phyloP scores from a whole-genome alignment of 2,329 filamentous ascomycete genomes.

The Lomentospora prolificans region DNA sequence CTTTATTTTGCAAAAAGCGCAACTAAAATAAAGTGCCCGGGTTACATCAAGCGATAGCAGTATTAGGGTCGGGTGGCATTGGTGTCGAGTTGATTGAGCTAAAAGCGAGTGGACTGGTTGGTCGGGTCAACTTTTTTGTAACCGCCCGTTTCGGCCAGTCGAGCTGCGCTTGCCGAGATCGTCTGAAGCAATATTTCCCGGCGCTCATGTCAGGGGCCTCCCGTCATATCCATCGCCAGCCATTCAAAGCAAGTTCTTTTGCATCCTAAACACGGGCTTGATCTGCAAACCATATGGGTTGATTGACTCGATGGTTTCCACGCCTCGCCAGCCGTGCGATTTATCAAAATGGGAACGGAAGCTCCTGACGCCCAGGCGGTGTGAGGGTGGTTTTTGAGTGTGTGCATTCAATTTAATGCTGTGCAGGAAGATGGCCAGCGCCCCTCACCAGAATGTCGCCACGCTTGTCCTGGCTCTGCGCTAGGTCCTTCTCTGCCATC shows the following conservation, averaged over 20 bases:
- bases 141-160: constrained; percentile 7
- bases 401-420: background rate
- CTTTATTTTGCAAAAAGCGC: background rate
- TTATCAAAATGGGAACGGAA: background rate
- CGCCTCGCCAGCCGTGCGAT: background rate
- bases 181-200: constrained; percentile 2
- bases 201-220: background rate
- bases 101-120: background rate
- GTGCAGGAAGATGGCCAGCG: background rate
- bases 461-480: background rate
- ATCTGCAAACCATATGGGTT: too few species aligned
- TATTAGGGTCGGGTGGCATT: background rate
- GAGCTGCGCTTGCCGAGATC: constrained; percentile 1
- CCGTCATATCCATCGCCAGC: background rate
- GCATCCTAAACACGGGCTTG: background rate
- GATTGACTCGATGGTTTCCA: too few species aligned
- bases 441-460: background rate
- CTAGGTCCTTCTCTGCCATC: background rate
- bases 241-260: too few species aligned
- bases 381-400: background rate
- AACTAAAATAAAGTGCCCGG: background rate
- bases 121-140: constrained; percentile 4
- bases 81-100: constrained; percentile 4
- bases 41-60: background rate
- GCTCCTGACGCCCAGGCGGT: background rate